phyloP scores from a whole-genome alignment of 2,329 filamentous ascomycete genomes.

The Xylariales sp. region DNA sequence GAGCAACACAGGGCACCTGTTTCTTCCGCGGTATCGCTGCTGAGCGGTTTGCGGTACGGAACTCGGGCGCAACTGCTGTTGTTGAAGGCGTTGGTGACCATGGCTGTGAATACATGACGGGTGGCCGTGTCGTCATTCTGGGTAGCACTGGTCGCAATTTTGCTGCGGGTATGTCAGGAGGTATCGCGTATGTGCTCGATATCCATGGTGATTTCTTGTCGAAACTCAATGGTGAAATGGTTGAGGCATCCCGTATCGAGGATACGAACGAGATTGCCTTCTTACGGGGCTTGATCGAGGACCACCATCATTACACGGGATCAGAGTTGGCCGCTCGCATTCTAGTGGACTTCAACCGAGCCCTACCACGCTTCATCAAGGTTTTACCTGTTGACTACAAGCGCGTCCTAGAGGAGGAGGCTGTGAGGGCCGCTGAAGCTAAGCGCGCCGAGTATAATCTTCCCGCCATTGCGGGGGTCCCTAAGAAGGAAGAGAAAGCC shows the following conservation, averaged over 20 bases:
- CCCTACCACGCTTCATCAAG: conserved; percentile 91
- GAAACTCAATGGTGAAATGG: conserved; percentile 98
- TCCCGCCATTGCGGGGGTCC: conserved; percentile 77
- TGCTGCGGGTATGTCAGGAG: conserved; percentile 97
- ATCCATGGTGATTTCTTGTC: conserved; percentile 88
- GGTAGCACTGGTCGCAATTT: conserved; percentile 96
- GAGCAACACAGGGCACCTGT: conserved; percentile 88
- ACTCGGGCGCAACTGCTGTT: conserved; percentile 95
- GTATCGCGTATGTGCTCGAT: conserved; percentile 94
- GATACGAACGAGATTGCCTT: conserved; percentile 91
- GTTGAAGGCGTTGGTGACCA: conserved; percentile 97
- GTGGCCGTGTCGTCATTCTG: conserved; percentile 87
- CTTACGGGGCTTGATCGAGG: conserved; percentile 90
- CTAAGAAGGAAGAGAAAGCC: conserved; percentile 75
- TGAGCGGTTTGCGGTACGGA: conserved; percentile 95
- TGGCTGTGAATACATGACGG: conserved; percentile 99
- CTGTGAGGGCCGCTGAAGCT: conserved; percentile 83
- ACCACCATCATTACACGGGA: conserved; percentile 97
- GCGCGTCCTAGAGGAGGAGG: conserved; percentile 87
- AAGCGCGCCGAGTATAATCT: conserved; percentile 87
- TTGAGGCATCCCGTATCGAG: conserved; percentile 85
- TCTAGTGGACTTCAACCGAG: conserved; percentile 93
- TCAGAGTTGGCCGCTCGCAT: conserved; percentile 94
- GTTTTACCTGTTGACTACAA: conserved; percentile 96
- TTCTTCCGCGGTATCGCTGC: conserved; percentile 98